Evolutionary conservation across 228 moss, liverwort and hornwort species (phyloP).

Genomic region (Sphagnum magellanicum): DNA sequence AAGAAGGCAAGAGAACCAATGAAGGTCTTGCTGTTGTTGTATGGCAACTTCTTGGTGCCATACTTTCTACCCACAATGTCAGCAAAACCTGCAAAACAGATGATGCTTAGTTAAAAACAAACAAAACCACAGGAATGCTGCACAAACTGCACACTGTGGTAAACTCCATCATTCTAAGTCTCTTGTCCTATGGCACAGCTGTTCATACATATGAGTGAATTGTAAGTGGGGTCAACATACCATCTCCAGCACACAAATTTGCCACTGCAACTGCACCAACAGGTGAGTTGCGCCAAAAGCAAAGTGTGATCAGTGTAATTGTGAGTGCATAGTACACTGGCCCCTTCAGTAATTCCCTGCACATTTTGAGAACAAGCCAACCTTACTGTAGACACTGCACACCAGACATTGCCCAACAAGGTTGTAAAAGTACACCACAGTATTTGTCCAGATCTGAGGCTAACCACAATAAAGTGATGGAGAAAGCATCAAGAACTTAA

Average conservation of each 20-base stretch:
- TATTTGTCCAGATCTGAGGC: too few relatives aligned
- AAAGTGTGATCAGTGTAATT: constrained; percentile 53
- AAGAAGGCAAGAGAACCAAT: constrained; percentile 63
- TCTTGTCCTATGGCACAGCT: too few relatives aligned
- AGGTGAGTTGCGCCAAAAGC: constrained; percentile 83
- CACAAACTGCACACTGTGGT: too few relatives aligned
- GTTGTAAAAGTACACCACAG: background rate
- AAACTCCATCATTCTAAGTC: too few relatives aligned
- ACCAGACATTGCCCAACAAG: background rate
- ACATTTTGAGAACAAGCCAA: background rate
- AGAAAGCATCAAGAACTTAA: too few relatives aligned
- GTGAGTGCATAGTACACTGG: constrained; percentile 75
- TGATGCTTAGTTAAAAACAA: too few relatives aligned
- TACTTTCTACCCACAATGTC: constrained; percentile 83
- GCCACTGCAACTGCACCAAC: constrained; percentile 69
- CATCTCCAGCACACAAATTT: constrained; percentile 88
- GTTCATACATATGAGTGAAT: background rate
- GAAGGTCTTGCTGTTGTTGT: constrained; percentile 60
- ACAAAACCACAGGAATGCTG: too few relatives aligned
- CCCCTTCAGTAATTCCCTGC: constrained; percentile 74
- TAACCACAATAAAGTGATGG: too few relatives aligned
- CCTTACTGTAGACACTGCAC: background rate
- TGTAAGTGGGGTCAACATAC: constrained; percentile 17
- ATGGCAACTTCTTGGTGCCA: constrained; percentile 59
- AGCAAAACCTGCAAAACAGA: constrained; percentile 59